Evolutionary conservation across 352 stramenopile species (phyloP).

Genomic region (Phytopythium cucurbitacearum): DNA sequence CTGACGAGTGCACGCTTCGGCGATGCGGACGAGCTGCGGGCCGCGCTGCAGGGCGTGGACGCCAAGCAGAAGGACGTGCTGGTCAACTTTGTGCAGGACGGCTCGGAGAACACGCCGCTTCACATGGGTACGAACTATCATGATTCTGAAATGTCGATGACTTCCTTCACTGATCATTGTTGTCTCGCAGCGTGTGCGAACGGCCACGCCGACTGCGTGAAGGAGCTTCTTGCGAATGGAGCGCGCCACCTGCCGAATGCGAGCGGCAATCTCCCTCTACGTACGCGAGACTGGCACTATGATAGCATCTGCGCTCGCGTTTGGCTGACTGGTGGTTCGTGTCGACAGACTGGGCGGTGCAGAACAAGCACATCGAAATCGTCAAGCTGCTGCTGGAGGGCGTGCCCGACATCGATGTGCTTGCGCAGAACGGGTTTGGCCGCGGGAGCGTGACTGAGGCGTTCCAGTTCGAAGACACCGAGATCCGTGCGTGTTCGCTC

Average conservation of each 20-base stretch:
- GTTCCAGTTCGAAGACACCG: conserved; percentile 79
- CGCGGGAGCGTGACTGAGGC: conserved; percentile 79
- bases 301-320: not conserved
- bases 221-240: conserved; percentile 48
- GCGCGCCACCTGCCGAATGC: conserved; percentile 62
- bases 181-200: conserved; percentile 63
- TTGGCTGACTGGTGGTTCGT: not conserved
- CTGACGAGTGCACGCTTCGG: conserved; percentile 71
- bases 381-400: conserved; percentile 70
- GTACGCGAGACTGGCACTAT: conserved; percentile 25
- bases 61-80: conserved; percentile 19
- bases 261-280: conserved; percentile 72
- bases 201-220: conserved; percentile 58
- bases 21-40: conserved; percentile 56
- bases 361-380: conserved; percentile 81
- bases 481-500: conserved; percentile 60
- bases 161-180: not conserved
- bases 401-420: conserved; percentile 71
- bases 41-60: conserved; percentile 22
- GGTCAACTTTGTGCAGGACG: conserved; percentile 73
- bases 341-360: conserved; percentile 78
- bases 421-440: conserved; percentile 79
- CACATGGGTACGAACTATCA: conserved; percentile 61
- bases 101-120: conserved; percentile 74
- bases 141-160: not conserved